Percentiles rank a stretch among this genome's conserved stretches.
Evolutionary conservation across 805 yeast genomes (phyloP).

Genomic region (Metschnikowia gelsemii): DNA sequence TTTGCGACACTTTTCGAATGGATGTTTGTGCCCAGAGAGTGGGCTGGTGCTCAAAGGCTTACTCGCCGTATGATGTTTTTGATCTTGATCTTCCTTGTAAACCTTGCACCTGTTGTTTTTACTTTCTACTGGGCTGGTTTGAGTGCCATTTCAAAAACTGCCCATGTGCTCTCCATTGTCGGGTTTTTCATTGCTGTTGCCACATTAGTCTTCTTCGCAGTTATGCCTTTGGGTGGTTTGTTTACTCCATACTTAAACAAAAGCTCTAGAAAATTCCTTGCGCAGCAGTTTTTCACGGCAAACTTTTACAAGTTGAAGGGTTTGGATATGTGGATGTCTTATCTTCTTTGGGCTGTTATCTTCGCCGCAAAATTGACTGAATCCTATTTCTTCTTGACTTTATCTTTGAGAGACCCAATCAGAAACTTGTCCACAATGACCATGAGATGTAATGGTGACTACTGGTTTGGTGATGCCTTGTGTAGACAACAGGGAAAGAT

Average conservation of each 20-base stretch:
- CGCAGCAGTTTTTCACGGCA: conserved; percentile 96
- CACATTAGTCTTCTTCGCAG: conserved; percentile 79
- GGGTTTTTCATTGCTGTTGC: conserved; percentile 85
- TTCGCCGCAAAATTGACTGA: conserved; percentile 85
- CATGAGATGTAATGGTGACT: conserved; percentile 96
- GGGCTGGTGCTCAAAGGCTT: conserved; percentile 99
- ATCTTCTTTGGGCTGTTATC: conserved; percentile 83
- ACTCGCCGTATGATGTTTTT: conserved; percentile 82
- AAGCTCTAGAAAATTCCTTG: conserved; percentile 81
- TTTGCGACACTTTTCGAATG: conserved; percentile 89
- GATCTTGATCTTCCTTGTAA: conserved; percentile 60
- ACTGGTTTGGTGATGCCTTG: conserved; percentile 72
- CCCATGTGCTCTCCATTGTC: conserved; percentile 77
- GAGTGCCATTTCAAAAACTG: conserved; percentile 64
- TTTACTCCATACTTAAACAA: conserved; percentile 91
- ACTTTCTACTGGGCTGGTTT: conserved; percentile 79
- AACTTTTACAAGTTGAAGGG: conserved; percentile 79
- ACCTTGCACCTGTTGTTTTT: conserved; percentile 84
- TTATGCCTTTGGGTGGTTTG: conserved; percentile 96
- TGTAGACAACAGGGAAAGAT: conserved; percentile 88
- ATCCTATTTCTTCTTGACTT: conserved; percentile 73
- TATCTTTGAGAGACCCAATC: conserved; percentile 85
- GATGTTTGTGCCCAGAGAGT: conserved; percentile 93
- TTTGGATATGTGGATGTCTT: conserved; percentile 94
- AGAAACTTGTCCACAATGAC: conserved; percentile 79